Conservation (phyloP, 2,329 filamentous ascomycete genomes). For the Ophiostoma novo-ulmi region DNA sequence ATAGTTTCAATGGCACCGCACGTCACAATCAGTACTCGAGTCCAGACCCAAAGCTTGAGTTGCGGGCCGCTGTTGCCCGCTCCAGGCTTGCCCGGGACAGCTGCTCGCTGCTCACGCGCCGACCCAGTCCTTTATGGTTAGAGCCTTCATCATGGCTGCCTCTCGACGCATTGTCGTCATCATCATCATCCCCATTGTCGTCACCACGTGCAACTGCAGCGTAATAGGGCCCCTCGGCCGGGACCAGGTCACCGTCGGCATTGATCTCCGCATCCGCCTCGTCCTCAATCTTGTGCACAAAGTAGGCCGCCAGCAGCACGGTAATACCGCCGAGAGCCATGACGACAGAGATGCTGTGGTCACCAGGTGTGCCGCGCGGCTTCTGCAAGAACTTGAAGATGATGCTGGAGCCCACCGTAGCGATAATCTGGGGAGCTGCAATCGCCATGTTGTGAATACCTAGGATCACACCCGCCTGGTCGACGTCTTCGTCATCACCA, state of each 20-base stretch:
- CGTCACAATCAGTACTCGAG: constrained; percentile 38
- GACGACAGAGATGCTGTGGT: constrained; percentile 82
- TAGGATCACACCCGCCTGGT: constrained; percentile 83
- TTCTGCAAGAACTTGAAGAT: constrained; percentile 87
- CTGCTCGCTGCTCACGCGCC: constrained; percentile 41
- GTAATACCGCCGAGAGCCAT: constrained; percentile 77
- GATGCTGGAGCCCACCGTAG: constrained; percentile 74
- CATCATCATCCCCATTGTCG: background rate
- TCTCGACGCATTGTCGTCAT: background rate
- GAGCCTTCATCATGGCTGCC: constrained; percentile 3
- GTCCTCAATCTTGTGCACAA: constrained; percentile 64
- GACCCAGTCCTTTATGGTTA: constrained; percentile 30
- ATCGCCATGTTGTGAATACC: constrained; percentile 96
- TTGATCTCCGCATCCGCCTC: constrained; percentile 49
- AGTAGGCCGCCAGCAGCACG: constrained; percentile 69
- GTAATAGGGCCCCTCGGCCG: constrained; percentile 40
- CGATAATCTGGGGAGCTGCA: constrained; percentile 84
- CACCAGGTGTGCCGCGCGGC: constrained; percentile 74
- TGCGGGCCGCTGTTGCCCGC: constrained; percentile 45
- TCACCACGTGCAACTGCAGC: constrained; percentile 13
- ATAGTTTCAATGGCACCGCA: background rate
- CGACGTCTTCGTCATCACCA: constrained; percentile 47
- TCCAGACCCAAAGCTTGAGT: constrained; percentile 46
- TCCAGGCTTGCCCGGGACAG: constrained; percentile 42
- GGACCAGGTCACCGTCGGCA: constrained; percentile 35